Base-by-base conservation (phyloP, 73 alveolate genomes). In the Paramecium octaurelia region DNA sequence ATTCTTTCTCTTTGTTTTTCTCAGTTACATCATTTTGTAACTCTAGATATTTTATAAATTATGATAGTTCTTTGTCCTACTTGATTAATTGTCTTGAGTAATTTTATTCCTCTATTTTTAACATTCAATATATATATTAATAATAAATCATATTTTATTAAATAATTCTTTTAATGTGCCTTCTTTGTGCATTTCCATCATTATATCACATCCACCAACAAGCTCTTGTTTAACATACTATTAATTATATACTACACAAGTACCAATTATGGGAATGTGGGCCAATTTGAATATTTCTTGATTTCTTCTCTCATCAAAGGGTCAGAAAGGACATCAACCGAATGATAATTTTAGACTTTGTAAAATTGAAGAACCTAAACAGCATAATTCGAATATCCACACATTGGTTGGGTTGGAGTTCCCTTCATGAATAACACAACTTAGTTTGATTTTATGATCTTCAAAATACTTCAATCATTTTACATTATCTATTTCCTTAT, bases 381-480 rank as follows among this genome's bases (percentile, higher is more conserved):
- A 6, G 95, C 98, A 69, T 95, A 95, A 85, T 93, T 93, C 69
- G 97, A 92, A 92, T 93, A 97, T 8, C 99, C 99, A 83, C 99
- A 97, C 88, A 92, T 92, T 14, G 99, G 99, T 89, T 59, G 85
- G 73, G 93, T 92, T 12, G 98, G 98, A 38, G 88, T 94, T 5
- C 99, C 99, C 85, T 97, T 97, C 98, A 97, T 96, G 89, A 97
- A 97, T 27, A 97, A 94, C 29, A 96, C 98, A n/a, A 97, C 97
- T 57, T 92, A 88, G 71, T 95, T 93, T 8, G 84, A 93, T 44
- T 58, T 88, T 23, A 89, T 73, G 42, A 64, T 70, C 94, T 71
- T 1, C 3, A 23, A 54, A 54, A 16, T 71, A n/a, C 16, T 58
- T 7, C 8, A 34, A 21, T 11, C 0, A 44, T 10, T 27, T 31